Percentiles rank a stretch among this genome's conserved stretches.
These are phyloP conservation scores for Neofusicoccum sp. DNA, from an alignment of 2,329 filamentous ascomycete genomes.

Conservation along the genomic window DNA sequence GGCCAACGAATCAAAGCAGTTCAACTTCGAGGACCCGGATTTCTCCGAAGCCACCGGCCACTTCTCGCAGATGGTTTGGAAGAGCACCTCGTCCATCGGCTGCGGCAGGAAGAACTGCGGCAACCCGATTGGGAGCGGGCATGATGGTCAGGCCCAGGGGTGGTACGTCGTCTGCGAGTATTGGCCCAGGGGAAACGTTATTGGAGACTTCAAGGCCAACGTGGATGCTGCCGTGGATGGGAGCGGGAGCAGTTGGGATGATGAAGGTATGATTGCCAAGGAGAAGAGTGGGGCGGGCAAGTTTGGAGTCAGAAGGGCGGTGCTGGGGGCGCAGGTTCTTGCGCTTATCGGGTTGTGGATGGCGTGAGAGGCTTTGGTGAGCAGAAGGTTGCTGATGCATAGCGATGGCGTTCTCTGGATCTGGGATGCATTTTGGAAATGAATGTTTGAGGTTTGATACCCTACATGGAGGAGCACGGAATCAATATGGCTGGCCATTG, in stretches of 20 bases:
- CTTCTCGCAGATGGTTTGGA: slow-evolving; percentile 33
- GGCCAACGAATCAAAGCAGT: slow-evolving; percentile 60
- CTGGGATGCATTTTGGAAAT: neutral
- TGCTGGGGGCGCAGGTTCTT: neutral
- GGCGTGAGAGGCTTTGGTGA: neutral
- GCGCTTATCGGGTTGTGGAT: neutral
- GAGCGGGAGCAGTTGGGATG: slow-evolving; percentile 2
- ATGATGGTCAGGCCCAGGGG: neutral
- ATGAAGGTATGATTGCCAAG: slow-evolving; percentile 3
- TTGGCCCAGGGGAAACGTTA: slow-evolving; percentile 36
- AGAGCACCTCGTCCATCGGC: slow-evolving; percentile 25
- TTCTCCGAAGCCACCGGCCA: slow-evolving; percentile 43
- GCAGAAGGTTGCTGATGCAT: neutral
- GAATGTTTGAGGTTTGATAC: no score
- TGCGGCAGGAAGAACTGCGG: slow-evolving; percentile 25
- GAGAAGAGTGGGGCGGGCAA: neutral
- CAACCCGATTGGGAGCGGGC: slow-evolving; percentile 11
- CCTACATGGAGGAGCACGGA: no score
- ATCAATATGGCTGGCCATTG: no score
- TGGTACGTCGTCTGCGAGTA: slow-evolving; percentile 38
- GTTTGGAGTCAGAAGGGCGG: neutral
- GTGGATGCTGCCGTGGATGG: slow-evolving; percentile 25
- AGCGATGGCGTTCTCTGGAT: neutral
- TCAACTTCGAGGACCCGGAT: slow-evolving; percentile 57
- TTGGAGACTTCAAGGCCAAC: slow-evolving; percentile 34